A percentile compares a stretch with the other conserved stretches of the same genome.
Evolutionary conservation across 306 rosid species (phyloP).

Genomic region (Lathyrus sativus): DNA sequence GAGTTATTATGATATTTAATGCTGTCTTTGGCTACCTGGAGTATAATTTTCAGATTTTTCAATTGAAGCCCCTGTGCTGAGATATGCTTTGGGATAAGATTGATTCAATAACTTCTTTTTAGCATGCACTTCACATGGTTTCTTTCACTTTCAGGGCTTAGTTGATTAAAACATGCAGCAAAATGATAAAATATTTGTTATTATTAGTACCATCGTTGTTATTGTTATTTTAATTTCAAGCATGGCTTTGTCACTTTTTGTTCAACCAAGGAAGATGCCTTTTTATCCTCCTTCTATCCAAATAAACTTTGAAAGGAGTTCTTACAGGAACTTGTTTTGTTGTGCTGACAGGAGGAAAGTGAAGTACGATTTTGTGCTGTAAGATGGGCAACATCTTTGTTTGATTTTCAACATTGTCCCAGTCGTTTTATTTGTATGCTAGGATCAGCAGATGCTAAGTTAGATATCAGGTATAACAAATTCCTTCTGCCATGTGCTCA

Average conservation of each 20-base stretch:
- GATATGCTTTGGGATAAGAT: slow-evolving; percentile 16
- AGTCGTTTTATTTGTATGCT: slow-evolving; percentile 92
- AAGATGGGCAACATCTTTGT: slow-evolving; percentile 90
- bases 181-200: slow-evolving; percentile 1
- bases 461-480: slow-evolving; percentile 77
- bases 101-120: slow-evolving; percentile 17
- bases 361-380: slow-evolving; percentile 86
- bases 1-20: slow-evolving; percentile 6
- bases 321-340: slow-evolving; percentile 30
- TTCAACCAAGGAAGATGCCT: neutral
- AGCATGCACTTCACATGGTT: slow-evolving; percentile 1
- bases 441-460: slow-evolving; percentile 77
- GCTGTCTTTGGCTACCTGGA: slow-evolving; percentile 29
- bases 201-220: neutral
- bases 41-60: slow-evolving; percentile 13
- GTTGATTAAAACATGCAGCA: slow-evolving; percentile 15
- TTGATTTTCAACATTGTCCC: slow-evolving; percentile 83
- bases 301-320: slow-evolving; percentile 6
- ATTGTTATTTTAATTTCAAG: slow-evolving; percentile 19
- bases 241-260: slow-evolving; percentile 2
- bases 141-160: slow-evolving; percentile 21
- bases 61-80: neutral
- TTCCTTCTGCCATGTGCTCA: slow-evolving; percentile 33
- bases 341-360: slow-evolving; percentile 75
- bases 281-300: slow-evolving; percentile 7